These are phyloP conservation scores for Xylariaceae sp. DNA, from an alignment of 2,329 filamentous ascomycete genomes.

Conservation along the genomic window DNA sequence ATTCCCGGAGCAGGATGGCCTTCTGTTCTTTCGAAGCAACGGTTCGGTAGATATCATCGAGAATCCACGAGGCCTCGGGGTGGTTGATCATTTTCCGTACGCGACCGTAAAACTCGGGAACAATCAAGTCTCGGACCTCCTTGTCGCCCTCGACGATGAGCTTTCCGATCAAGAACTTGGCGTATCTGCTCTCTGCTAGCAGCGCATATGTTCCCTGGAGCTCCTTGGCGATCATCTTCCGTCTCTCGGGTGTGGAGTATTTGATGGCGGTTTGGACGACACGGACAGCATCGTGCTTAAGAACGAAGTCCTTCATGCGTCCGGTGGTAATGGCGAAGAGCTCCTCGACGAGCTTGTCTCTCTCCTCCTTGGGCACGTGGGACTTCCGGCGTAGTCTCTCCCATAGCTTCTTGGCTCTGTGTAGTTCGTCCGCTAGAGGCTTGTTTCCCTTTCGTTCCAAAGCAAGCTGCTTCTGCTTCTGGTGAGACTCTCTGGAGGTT, in stretches of 20 bases:
- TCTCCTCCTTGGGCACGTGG: constrained; percentile 83
- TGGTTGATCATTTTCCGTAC: constrained; percentile 93
- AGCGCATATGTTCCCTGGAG: constrained; percentile 78
- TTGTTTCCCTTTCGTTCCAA: constrained; percentile 89
- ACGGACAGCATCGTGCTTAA: constrained; percentile 97
- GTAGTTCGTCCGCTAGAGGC: constrained; percentile 84
- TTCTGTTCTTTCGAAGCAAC: constrained; percentile 84
- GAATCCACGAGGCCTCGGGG: constrained; percentile 92
- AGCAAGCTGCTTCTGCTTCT: constrained; percentile 83
- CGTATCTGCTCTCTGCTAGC: constrained; percentile 90
- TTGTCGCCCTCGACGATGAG: constrained; percentile 86
- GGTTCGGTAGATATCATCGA: constrained; percentile 92
- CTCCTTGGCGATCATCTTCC: constrained; percentile 80
- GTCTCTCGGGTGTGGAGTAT: constrained; percentile 80
- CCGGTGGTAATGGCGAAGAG: constrained; percentile 89
- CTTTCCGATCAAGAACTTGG: constrained; percentile 96
- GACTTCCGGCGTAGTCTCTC: constrained; percentile 89
- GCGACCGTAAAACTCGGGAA: constrained; percentile 92
- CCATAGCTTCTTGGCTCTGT: constrained; percentile 94
- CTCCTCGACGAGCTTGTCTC: constrained; percentile 80
- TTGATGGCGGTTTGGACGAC: constrained; percentile 96
- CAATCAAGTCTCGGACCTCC: constrained; percentile 80
- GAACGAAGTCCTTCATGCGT: constrained; percentile 87
- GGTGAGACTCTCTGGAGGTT: constrained; percentile 79
- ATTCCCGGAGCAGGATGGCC: constrained; percentile 78